Conservation (phyloP, 1,284 basidiomycete species). For the Tilletia indica region DNA sequence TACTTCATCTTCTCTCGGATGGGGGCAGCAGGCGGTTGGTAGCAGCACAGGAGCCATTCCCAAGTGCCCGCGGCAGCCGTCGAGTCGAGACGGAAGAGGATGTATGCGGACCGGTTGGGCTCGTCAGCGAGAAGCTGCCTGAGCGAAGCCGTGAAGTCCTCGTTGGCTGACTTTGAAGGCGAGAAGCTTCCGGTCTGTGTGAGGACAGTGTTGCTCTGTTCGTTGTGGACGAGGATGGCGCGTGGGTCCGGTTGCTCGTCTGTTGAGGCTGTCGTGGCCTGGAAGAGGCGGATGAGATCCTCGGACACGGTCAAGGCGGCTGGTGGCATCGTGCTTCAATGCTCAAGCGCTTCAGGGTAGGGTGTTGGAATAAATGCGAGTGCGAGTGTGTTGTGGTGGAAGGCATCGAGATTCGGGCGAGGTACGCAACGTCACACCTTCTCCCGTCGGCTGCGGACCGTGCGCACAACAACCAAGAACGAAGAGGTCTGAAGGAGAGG, state of each 20-base stretch:
- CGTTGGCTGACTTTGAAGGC: neutral
- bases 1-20: constrained; percentile 52
- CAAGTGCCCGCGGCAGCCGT: constrained; percentile 41
- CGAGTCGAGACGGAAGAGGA: constrained; percentile 43
- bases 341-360: too few species aligned
- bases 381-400: too few species aligned
- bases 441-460: too few species aligned
- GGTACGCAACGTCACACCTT: too few species aligned
- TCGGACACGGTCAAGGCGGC: constrained; percentile 1
- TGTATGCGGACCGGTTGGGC: constrained; percentile 42
- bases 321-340: neutral
- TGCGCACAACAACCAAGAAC: too few species aligned
- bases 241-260: neutral
- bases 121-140: constrained; percentile 26
- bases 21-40: constrained; percentile 42
- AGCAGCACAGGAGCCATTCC: constrained; percentile 49
- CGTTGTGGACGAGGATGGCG: constrained; percentile 18
- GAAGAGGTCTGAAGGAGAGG: too few species aligned
- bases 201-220: neutral
- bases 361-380: too few species aligned
- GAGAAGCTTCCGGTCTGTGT: neutral
- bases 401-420: too few species aligned
- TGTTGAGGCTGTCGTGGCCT: constrained; percentile 9
- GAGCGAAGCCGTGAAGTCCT: neutral
- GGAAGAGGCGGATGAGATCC: constrained; percentile 11